Conservation (phyloP, 2,329 filamentous ascomycete genomes). For the Apiospora sp. region DNA sequence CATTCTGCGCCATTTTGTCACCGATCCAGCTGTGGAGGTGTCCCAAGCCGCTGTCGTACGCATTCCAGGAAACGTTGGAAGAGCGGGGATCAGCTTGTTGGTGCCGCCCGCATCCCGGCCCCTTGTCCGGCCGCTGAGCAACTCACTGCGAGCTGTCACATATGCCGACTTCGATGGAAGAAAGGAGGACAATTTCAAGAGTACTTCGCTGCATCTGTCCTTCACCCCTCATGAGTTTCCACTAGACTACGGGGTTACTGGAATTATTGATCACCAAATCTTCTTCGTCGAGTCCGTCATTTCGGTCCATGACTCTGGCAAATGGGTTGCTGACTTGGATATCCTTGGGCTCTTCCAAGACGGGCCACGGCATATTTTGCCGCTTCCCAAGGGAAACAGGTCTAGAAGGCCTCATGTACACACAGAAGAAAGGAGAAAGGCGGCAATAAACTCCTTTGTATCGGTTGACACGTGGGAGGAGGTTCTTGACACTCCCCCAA, state of each 20-base stretch:
- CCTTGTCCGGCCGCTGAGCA: not conserved
- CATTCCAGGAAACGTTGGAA: not conserved
- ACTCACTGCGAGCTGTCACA: not conserved
- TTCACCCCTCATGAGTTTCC: constrained; percentile 19
- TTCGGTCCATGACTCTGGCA: not conserved
- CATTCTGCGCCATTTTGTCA: constrained; percentile 15
- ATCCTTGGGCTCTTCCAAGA: not conserved
- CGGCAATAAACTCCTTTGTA: not conserved
- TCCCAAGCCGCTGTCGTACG: not conserved
- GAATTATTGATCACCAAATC: constrained; percentile 10
- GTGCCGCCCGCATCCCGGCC: not conserved
- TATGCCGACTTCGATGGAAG: constrained; percentile 21
- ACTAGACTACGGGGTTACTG: not conserved
- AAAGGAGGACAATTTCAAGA: constrained; percentile 15
- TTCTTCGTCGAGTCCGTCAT: constrained; percentile 14
- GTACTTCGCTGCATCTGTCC: constrained; percentile 12
- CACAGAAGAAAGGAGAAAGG: not conserved
- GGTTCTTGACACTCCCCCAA: not conserved
- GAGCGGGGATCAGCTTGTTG: not conserved
- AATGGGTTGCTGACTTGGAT: constrained; percentile 13
- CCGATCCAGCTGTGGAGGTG: not conserved
- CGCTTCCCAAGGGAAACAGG: not conserved
- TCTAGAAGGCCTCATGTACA: not conserved
- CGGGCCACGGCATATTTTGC: not conserved
- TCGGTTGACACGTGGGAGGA: not conserved